Base-by-base conservation (phyloP, 306 rosid genomes). In the Sesbania bispinosa region DNA sequence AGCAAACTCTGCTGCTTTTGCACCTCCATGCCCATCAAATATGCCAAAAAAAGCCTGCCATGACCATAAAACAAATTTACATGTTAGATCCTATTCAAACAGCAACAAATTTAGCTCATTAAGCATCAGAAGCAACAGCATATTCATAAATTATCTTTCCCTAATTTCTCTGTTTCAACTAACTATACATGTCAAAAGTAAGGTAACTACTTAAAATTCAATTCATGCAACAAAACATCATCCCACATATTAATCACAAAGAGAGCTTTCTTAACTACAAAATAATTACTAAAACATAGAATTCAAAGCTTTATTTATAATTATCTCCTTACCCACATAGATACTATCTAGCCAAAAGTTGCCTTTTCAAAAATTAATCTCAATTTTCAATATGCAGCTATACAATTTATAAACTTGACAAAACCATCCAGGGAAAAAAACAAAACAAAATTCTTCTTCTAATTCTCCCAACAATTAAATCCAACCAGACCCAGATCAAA, bases 1-100 rank as follows among this genome's bases (percentile, higher is more conserved):
- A 1, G 95, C 96, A 75, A 80, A 94, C 63, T 91, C 95, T 0
- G 97, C 97, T 30, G 97, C 97, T 66, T 91, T 89, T 0, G 85
- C 81, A 63, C 99, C 99, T 18, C 99, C 97, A 26, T 94, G 97
- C n/a, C 99, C 97, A 78, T 91, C 99, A 77, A 83, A 94, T 62
- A 94, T 59, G 8, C 97, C 99, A 23, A 94, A 94, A 71, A 94
- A 77, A 7, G 97, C 95, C 99, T 94, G 97, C 70, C 27, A 76
- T 58, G n/a, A 69, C 20, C 27, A 45, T 33, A 27, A 29, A 54
- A 65, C 42, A 58, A 36, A 36, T 7, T 38, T 11, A 0, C 33
- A 24, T 18, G 10, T 80, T 66, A 76, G 65, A 71, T 69, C 78
- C 59, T 21, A 64, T 59, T 39, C 59, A 55, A 47, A 52, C 59